Percentiles rank a stretch among this genome's conserved stretches.
phyloP scores from a whole-genome alignment of 306 rosid species.

The Chamaecrista fasciculata region DNA sequence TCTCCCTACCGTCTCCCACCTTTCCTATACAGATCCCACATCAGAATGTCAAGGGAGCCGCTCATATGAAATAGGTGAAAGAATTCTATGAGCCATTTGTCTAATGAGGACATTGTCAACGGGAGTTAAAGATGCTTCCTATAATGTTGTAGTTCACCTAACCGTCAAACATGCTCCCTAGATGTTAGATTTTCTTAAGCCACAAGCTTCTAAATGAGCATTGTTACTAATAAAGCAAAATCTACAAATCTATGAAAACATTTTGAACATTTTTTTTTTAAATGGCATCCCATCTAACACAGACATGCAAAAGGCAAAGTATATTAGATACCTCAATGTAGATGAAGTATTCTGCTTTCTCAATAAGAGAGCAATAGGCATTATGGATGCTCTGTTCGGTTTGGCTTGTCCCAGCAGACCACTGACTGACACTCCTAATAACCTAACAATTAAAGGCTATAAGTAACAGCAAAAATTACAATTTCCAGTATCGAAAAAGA shows the following conservation, averaged over 20 bases:
- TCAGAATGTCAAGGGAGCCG: not conserved
- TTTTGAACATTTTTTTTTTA: constrained; percentile 6
- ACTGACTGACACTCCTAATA: constrained; percentile 96
- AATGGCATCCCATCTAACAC: not conserved
- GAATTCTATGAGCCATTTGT: not conserved
- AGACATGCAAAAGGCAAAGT: constrained; percentile 15
- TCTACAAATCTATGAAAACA: not conserved
- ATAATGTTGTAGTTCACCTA: not conserved
- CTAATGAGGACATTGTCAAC: not conserved
- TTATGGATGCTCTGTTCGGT: constrained; percentile 88
- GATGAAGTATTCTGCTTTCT: constrained; percentile 88
- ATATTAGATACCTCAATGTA: constrained; percentile 76
- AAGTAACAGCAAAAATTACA: constrained; percentile 23
- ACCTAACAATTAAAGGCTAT: constrained; percentile 50
- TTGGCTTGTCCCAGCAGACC: constrained; percentile 99
- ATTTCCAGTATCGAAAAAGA: not conserved
- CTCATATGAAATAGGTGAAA: not conserved
- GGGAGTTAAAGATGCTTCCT: constrained; percentile 1
- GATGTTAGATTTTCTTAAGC: constrained; percentile 17
- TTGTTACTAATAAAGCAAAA: constrained; percentile 4
- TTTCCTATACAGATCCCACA: no score
- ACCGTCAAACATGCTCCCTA: not conserved
- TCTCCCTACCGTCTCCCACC: not conserved
- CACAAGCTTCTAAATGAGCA: not conserved
- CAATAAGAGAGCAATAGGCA: constrained; percentile 93